phyloP scores from a whole-genome alignment of 192 early-diverging fungal genomes.

The Powellomyces hirtus region DNA sequence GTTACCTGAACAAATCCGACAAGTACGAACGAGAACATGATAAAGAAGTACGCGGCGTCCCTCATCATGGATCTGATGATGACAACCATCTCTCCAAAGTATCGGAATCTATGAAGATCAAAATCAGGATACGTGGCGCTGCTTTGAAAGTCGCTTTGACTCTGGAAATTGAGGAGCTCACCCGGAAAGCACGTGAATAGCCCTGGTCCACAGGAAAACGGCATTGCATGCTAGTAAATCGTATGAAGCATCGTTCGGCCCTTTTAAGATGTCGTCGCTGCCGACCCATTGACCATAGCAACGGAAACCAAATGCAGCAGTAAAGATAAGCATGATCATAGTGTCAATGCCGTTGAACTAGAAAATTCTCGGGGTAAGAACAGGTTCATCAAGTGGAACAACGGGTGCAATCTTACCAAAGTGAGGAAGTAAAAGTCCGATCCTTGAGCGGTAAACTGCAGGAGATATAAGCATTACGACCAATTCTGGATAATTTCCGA shows the following conservation, averaged over 20 bases:
- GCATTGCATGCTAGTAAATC: constrained; percentile 29
- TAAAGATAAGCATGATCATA: constrained; percentile 10
- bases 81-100: constrained; percentile 33
- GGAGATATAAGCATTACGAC: neutral
- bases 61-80: constrained; percentile 26
- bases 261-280: constrained; percentile 14
- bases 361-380: neutral
- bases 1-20: constrained; percentile 26
- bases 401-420: constrained; percentile 4
- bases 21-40: constrained; percentile 27
- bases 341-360: constrained; percentile 24
- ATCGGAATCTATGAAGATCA: constrained; percentile 10
- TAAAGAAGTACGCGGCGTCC: constrained; percentile 23
- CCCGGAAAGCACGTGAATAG: constrained; percentile 19
- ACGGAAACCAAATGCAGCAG: constrained; percentile 4
- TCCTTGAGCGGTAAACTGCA: constrained; percentile 16
- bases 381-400: neutral
- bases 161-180: neutral
- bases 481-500: neutral
- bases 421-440: constrained; percentile 23
- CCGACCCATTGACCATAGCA: constrained; percentile 1
- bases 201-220: constrained; percentile 25
- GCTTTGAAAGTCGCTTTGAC: neutral
- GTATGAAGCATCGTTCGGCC: constrained; percentile 20
- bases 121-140: neutral